phyloP scores from a whole-genome alignment of 202 grass and related monocot genomes.

The Carex arenaria region DNA sequence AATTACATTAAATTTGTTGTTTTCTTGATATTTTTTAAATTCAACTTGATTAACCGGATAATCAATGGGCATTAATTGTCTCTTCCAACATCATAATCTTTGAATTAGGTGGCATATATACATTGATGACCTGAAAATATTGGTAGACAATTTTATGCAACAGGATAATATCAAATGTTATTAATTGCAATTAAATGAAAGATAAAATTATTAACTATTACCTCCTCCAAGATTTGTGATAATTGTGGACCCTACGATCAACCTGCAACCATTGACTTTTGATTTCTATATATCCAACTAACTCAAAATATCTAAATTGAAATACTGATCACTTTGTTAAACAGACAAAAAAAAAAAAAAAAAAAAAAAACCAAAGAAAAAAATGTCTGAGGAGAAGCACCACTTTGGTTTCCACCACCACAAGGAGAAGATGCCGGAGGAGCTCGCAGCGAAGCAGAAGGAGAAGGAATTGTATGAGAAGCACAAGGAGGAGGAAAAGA shows the following conservation, averaged over 20 bases:
- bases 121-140: background rate
- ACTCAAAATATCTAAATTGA: background rate
- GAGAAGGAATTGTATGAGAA: constrained; percentile 29
- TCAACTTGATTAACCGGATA: no score
- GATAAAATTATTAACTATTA: background rate
- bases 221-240: background rate
- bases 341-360: background rate
- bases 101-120: background rate
- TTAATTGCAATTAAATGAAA: background rate
- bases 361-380: background rate
- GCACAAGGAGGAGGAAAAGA: constrained; percentile 47
- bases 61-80: no score
- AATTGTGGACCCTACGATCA: background rate
- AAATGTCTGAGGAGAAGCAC: constrained; percentile 20
- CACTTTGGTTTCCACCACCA: constrained; percentile 26
- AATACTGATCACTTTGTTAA: background rate
- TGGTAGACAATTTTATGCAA: background rate
- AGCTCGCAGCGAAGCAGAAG: background rate
- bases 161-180: background rate
- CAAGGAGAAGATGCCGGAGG: constrained; percentile 22
- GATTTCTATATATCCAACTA: constrained; percentile 17
- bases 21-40: no score
- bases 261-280: background rate
- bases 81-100: background rate
- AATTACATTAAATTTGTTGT: no score